Base-by-base conservation (phyloP, 169 alveolate species). In the Cryptosporidium bovis region DNA sequence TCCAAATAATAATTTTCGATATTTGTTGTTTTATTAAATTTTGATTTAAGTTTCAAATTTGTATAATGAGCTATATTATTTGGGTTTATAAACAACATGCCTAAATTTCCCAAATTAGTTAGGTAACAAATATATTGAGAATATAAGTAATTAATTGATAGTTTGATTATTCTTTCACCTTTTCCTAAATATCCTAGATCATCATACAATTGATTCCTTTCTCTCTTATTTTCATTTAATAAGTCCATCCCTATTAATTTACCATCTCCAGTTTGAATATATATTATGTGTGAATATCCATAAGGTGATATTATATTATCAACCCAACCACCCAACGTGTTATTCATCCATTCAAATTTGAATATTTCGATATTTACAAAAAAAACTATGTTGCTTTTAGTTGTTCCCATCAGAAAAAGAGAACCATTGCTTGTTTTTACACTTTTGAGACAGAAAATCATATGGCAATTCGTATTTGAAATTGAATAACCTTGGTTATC, bases 321-420 rank as follows among this genome's bases (percentile, higher is more conserved):
- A 60, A 77, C 36, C 87, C 87, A 77, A 1, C 65, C 87, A 16
- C 87, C 87, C n/a, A 77, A 27, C 1, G 87, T 77, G 18, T 56
- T 44, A 46, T 36, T 60, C 16, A 6, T 16, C 69, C 71, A 62
- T 31, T 77, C 87, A 16, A 77, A 2, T 1, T n/a, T 77, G 64
- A 68, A 77, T 7, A 34, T 34, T 18, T 48, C 36, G 12, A 51
- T 18, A 40, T 62, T 60, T 6, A 62, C 10, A 7, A 77, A 40
- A 46, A 77, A 56, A 3, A 77, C 64, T 5, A 34, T 58, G 40
- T 50, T 77, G 51, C 31, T 62, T 46, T 24, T 77, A 24, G 71
- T 60, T n/a, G 64, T 77, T 15, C 87, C 64, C 13, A 77, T 27
- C 20, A 77, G n/a, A 60, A 51, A 71, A 24, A 12, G 46, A 15